These are phyloP conservation scores for Basidiobolus heterosporus DNA, from an alignment of 371 early-diverging fungal species.

Conservation along the genomic window DNA sequence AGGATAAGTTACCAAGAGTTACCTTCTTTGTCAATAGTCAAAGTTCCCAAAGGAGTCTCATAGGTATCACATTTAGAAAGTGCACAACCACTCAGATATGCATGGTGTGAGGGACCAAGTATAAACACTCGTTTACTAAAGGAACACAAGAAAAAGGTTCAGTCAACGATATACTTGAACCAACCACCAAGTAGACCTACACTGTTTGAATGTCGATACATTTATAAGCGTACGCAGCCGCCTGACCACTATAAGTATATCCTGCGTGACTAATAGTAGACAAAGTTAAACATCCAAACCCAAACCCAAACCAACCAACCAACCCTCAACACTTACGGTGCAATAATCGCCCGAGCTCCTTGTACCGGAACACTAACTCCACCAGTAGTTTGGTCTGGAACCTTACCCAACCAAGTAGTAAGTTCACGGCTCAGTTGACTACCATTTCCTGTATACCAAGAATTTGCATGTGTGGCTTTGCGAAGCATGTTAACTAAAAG, in stretches of 20 bases:
- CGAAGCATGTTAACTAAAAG: background rate
- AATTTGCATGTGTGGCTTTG: conserved; percentile 59
- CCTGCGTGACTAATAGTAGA: conserved; percentile 65
- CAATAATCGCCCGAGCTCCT: conserved; percentile 59
- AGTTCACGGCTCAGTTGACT: conserved; percentile 26
- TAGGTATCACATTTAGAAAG: conserved; percentile 49
- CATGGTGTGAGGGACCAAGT: conserved; percentile 85
- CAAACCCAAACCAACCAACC: background rate
- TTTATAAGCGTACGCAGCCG: conserved; percentile 77
- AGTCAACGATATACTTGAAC: background rate
- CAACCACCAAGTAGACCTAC: conserved; percentile 17
- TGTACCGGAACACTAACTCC: conserved; percentile 25
- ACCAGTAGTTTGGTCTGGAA: conserved; percentile 16
- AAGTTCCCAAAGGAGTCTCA: conserved; percentile 73
- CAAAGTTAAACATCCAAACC: conserved; percentile 1
- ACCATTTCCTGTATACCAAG: conserved; percentile 55
- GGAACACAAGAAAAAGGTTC: background rate
- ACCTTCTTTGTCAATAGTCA: conserved; percentile 47
- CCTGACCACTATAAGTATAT: conserved; percentile 69
- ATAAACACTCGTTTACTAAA: conserved; percentile 66
- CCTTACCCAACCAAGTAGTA: conserved; percentile 25
- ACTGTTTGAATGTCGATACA: conserved; percentile 36
- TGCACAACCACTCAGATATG: conserved; percentile 62
- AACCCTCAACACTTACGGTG: conserved; percentile 36
- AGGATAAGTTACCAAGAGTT: background rate